Evolutionary conservation across 1,139 yeast genomes (phyloP), one percentile per base, ranked within the genome.

Genomic region (Geotrichum histeridarum): DNA sequence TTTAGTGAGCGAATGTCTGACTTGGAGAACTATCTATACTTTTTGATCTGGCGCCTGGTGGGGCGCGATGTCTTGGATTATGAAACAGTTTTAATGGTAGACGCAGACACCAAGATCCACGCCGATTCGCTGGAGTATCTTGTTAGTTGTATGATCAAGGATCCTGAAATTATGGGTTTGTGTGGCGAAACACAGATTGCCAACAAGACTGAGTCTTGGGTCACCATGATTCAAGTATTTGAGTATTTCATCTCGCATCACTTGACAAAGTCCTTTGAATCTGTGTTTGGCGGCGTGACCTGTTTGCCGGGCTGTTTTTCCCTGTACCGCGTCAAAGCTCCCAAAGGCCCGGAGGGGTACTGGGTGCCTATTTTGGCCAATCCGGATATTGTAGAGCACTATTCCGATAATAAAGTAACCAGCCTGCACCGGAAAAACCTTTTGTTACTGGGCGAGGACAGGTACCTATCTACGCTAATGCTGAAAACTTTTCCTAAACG

Each of bases 281-380:
- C 70, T 31, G 66, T 70, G 8, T 70, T 70, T 60, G 73, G 73
- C 33, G 67, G 71, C 43, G 73, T 70, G 12, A 70, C 73, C 2
- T 70, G 73, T 57, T 54, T 70, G 42, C 73, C 73, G 2, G 73
- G 73, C 18, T 70, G 73, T 59, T 70, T 70, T 62, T 66, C 69
- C 47, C 66, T 70, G 68, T 70, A 69, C 50, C 63, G 73, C 8
- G 62, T 70, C 54, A 68, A 70, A 50, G 78, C 95, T 0, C 96
- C 96, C 45, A 65, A 66, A 53, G 68, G 68, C 4, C 63, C 65
- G 8, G 60, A 63, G 35, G 66, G 67, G 7, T 85, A 77, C 70
- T 90, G 96, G 96, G 95, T 89, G 37, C 96, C 96, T 12, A 59
- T 70, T 44, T 60, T 69, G 46, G 70, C 67, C 31, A 67, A 68